Percentiles rank a stretch among this genome's conserved stretches.
phyloP scores from a whole-genome alignment of 163 green algal species.

The Chloroidium sp. region DNA sequence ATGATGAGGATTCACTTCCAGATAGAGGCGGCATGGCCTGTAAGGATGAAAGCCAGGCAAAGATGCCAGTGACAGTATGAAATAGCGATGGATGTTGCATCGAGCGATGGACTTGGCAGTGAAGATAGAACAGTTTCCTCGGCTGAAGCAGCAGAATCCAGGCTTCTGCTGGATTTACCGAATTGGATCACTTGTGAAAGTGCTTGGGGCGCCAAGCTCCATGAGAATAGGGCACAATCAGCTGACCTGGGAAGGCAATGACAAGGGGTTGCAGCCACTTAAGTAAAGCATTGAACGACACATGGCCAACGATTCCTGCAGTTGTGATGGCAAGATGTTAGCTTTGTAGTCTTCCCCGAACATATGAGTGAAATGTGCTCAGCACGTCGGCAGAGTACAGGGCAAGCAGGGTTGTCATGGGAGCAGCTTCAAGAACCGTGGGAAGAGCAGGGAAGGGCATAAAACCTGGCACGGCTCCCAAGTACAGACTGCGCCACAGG shows the following conservation, averaged over 20 bases:
- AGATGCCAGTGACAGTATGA: too few species aligned
- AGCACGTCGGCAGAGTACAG: too few species aligned
- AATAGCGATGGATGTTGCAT: too few species aligned
- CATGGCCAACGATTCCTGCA: slow-evolving; percentile 30
- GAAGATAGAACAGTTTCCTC: too few species aligned
- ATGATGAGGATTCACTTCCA: background rate
- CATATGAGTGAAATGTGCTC: too few species aligned
- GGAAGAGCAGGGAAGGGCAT: background rate
- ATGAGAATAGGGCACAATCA: background rate
- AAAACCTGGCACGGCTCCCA: slow-evolving; percentile 51
- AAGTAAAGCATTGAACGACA: slow-evolving; percentile 65
- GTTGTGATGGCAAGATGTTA: background rate
- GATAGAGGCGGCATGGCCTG: background rate
- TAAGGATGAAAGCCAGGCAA: too few species aligned
- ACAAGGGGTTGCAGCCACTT: slow-evolving; percentile 45
- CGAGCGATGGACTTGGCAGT: too few species aligned
- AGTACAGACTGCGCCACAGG: slow-evolving; percentile 43
- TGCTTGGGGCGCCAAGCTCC: too few species aligned
- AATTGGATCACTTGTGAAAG: background rate
- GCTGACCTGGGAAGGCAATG: slow-evolving; percentile 14
- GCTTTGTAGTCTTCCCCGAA: background rate
- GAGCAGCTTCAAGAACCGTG: background rate
- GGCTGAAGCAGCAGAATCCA: too few species aligned
- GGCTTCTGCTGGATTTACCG: background rate
- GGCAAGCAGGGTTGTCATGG: too few species aligned